Evolutionary conservation across 2,329 filamentous ascomycete genomes (phyloP).

Genomic region (Monosporascus cannonballus): DNA sequence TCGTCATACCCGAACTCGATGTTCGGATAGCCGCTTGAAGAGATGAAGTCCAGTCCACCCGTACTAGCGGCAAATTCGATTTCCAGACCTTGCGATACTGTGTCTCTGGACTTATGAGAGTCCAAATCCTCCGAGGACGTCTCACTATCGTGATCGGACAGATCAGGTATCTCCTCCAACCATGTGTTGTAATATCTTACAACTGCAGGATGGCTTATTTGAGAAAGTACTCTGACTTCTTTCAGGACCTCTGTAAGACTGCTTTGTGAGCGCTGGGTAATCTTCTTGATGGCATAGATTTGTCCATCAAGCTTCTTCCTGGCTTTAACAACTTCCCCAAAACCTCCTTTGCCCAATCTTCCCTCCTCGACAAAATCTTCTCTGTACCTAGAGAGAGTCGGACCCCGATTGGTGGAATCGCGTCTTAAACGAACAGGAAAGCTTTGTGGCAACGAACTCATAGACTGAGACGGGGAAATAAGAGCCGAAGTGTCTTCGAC

Average conservation of each 20-base stretch:
- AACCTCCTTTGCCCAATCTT: slow-evolving; percentile 84
- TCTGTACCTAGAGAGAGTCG: slow-evolving; percentile 66
- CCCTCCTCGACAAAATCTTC: slow-evolving; percentile 90
- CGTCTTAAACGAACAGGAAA: slow-evolving; percentile 44
- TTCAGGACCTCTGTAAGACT: slow-evolving; percentile 78
- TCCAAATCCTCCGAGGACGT: slow-evolving; percentile 40
- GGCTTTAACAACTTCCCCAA: slow-evolving; percentile 93
- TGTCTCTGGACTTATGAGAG: slow-evolving; percentile 32
- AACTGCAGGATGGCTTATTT: slow-evolving; percentile 79
- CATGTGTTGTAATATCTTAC: slow-evolving; percentile 95
- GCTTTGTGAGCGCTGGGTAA: slow-evolving; percentile 72
- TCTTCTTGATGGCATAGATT: slow-evolving; percentile 95
- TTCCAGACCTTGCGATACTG: slow-evolving; percentile 33
- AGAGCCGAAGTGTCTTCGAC: slow-evolving; percentile 36
- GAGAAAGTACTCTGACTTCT: slow-evolving; percentile 83
- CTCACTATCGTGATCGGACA: slow-evolving; percentile 50
- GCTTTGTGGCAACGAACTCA: slow-evolving; percentile 35
- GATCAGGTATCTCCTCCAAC: slow-evolving; percentile 66
- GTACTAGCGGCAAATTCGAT: slow-evolving; percentile 66
- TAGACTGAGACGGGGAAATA: slow-evolving; percentile 35
- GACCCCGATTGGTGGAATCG: slow-evolving; percentile 53
- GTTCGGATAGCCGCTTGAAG: slow-evolving; percentile 64
- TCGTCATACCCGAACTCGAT: slow-evolving; percentile 72
- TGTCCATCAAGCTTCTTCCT: slow-evolving; percentile 90
- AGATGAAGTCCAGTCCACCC: slow-evolving; percentile 87